Conservation (phyloP, 805 yeast species). For the Candida ovalis region DNA sequence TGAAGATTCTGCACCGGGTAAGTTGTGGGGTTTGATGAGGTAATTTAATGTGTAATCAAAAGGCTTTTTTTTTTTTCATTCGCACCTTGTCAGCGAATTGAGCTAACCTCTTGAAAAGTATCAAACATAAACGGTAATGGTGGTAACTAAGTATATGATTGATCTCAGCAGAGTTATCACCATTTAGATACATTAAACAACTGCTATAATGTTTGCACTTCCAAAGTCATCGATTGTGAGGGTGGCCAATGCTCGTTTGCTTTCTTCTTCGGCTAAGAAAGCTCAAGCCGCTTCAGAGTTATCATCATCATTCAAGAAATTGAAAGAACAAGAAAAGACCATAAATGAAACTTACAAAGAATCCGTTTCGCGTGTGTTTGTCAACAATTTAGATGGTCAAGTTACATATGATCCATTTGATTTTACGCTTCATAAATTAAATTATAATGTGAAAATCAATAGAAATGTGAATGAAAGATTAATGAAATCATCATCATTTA, state of each 20-base stretch:
- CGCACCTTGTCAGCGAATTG: no score
- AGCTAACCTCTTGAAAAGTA: no score
- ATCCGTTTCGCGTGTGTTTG: slow-evolving; percentile 33
- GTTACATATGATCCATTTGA: slow-evolving; percentile 78
- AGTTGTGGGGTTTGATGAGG: not conserved
- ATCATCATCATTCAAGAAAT: slow-evolving; percentile 17
- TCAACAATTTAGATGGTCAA: slow-evolving; percentile 46
- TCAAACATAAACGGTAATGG: no score
- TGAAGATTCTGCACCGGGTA: not conserved
- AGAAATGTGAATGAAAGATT: slow-evolving; percentile 15
- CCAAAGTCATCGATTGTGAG: not conserved
- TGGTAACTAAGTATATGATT: no score
- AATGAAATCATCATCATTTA: slow-evolving; percentile 30
- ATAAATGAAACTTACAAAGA: slow-evolving; percentile 22
- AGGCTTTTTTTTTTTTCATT: not conserved
- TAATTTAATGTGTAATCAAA: not conserved
- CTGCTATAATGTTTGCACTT: not conserved
- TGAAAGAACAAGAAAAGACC: slow-evolving; percentile 19
- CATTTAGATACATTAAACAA: not conserved
- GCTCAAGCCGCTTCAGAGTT: slow-evolving; percentile 11
- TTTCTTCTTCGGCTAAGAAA: slow-evolving; percentile 9
- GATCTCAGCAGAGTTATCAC: not conserved
- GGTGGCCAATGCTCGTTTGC: slow-evolving; percentile 4
- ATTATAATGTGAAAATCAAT: slow-evolving; percentile 41
- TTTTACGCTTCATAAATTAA: slow-evolving; percentile 57